Base-by-base conservation (phyloP, 352 stramenopile genomes). In the Lagenidium sp. region DNA sequence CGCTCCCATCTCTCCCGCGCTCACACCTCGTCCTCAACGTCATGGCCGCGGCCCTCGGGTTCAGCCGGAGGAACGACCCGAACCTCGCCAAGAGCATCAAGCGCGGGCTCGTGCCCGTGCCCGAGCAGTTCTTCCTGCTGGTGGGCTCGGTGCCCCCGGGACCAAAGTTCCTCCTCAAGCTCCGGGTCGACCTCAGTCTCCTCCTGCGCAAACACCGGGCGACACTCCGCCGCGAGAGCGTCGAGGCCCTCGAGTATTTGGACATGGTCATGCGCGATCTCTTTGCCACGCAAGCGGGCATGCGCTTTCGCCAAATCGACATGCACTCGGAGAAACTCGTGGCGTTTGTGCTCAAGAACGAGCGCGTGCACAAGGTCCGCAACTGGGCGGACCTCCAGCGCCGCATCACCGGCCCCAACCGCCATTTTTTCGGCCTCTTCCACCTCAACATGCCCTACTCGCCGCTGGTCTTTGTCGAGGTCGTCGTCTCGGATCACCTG, bases 51-150 rank as follows among this genome's bases (percentile, higher is more conserved):
- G 68, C 75, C 30, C 52, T 93, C 16, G 80, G 77, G 6, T 93
- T 93, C 40, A 84, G 65, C 38, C 71, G 72, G 10, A 84, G 82
- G 53, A 90, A 87, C 51, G 75, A 93, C 48, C 71, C 77, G 11
- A 85, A 73, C 37, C 82, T 85, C 38, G 85, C 76, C 40, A 93
- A 90, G 50, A 88, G 74, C 41, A 78, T 93, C 25, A 90, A 93
- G 48, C 78, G 73, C 31, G 80, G 77, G 1, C 76, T 93, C 35
- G 78, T 93, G 24, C 80, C 80, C 11, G 53, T 86, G 31, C 68
- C 77, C 4, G 80, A 90, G 43, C 77, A 90, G 48, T 83, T 93
- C 45, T 89, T 89, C 38, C 38, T 87, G 29, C 47, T 90, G 11
- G 59, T 90, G 1, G 75, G 73, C 2, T 84, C 77, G 6, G 77